phyloP scores from a whole-genome alignment of 2,329 filamentous ascomycete genomes.

The Cryphonectria naterciae region DNA sequence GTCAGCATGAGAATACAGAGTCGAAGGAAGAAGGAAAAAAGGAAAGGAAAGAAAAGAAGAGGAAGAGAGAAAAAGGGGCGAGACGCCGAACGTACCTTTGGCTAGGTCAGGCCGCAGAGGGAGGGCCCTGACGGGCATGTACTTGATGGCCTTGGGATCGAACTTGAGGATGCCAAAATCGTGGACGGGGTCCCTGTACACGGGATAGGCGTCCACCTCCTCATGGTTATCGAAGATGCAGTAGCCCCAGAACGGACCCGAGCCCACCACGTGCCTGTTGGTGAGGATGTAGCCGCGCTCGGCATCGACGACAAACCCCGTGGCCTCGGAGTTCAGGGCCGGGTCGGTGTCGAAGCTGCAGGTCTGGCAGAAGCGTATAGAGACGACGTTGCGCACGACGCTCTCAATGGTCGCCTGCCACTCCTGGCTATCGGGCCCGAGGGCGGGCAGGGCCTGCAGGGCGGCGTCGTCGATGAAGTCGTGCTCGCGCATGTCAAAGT shows the following conservation, averaged over 20 bases:
- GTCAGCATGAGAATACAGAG: conserved; percentile 31
- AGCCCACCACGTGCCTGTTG: conserved; percentile 90
- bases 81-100: conserved; percentile 50
- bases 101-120: conserved; percentile 84
- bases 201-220: conserved; percentile 90
- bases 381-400: conserved; percentile 93
- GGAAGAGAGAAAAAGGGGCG: neutral
- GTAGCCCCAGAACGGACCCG: conserved; percentile 97
- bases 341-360: conserved; percentile 98
- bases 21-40: too few species aligned
- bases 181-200: conserved; percentile 97
- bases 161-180: conserved; percentile 98
- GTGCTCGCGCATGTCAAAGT: conserved; percentile 28
- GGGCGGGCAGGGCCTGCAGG: conserved; percentile 37
- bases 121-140: conserved; percentile 87
- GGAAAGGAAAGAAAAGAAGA: neutral
- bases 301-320: conserved; percentile 95
- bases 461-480: conserved; percentile 26
- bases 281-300: conserved; percentile 87
- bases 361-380: conserved; percentile 98
- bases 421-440: conserved; percentile 69
- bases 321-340: conserved; percentile 91
- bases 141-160: conserved; percentile 93
- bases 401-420: conserved; percentile 96
- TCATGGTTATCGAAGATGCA: conserved; percentile 99